These are phyloP conservation scores for Phytophthora brassicae DNA, from an alignment of 352 stramenopile genomes.

Conservation along the genomic window DNA sequence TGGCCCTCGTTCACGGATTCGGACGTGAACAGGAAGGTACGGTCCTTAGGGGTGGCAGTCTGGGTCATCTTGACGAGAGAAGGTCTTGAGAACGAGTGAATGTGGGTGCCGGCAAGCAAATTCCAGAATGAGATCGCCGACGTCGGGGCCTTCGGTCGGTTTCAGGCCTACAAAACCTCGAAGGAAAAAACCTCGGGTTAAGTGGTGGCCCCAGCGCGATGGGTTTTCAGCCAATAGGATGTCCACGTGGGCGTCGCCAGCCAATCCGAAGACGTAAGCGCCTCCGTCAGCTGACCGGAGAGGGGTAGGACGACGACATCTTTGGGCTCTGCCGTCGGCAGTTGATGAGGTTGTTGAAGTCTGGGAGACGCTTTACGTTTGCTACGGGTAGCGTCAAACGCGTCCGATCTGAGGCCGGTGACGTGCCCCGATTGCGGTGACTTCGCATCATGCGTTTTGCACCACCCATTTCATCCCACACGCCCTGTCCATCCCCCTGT, in stretches of 20 bases:
- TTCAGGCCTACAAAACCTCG: conserved; percentile 39
- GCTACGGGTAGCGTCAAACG: too few species aligned
- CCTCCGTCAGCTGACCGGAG: conserved; percentile 7
- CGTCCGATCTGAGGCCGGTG: not conserved
- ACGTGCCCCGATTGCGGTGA: not conserved
- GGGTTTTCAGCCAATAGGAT: conserved; percentile 32
- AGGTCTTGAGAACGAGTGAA: conserved; percentile 3
- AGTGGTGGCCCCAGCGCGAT: conserved; percentile 29
- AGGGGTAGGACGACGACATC: too few species aligned
- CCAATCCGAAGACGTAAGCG: conserved; percentile 1
- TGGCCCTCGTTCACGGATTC: conserved; percentile 99
- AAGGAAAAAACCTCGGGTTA: conserved; percentile 31
- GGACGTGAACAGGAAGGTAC: conserved; percentile 96
- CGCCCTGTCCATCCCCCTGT: conserved; percentile 4
- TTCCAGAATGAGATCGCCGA: conserved; percentile 50
- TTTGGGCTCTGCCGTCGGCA: too few species aligned
- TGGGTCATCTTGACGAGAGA: conserved; percentile 54
- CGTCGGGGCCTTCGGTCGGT: not conserved
- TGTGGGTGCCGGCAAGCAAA: conserved; percentile 35
- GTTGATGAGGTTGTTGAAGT: too few species aligned
- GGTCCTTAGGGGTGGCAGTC: conserved; percentile 46
- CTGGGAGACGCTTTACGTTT: too few species aligned
- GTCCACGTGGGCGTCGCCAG: not conserved
- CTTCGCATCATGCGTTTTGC: conserved; percentile 14
- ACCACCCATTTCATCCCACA: conserved; percentile 18